Evolutionary conservation across 495 filamentous ascomycete species (phyloP), one percentile per base, ranked within the genome.

Genomic region (Aspergillus olivimuriae): DNA sequence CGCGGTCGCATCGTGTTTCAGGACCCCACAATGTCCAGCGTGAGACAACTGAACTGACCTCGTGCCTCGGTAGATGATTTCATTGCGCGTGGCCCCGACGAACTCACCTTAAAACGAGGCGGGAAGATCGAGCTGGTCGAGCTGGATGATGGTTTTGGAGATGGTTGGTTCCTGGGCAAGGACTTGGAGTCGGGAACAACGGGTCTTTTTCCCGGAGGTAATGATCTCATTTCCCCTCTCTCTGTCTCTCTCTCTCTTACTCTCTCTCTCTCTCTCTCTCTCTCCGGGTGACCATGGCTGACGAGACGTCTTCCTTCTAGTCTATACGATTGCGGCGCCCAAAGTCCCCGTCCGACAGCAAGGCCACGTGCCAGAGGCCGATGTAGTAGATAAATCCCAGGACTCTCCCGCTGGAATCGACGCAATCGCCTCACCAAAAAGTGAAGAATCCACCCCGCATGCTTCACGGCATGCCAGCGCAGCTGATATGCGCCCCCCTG

Each of bases 111-210:
- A 53, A 69, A 75, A 24, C 92, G 89, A 50, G 89, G 89, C 46
- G 90, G 96, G 54, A 83, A 85, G 22, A 87, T 99, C 40, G 83
- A 94, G 67, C 69, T 99, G 44, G 80, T 95, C 31, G 92, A 97
- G 61, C 79, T 94, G 48, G 91, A 97, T 62, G 91, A 97, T 60
- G 94, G 95, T 53, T 99, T 96, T 63, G 86, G 86, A 39, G 94
- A 99, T 69, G 94, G 92, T 41, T 99, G 94, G 94, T 99, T 87
- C 67, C 65, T 95, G 50, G 94, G 94, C 20, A 81, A 82, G 57
- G 87, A 95, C 61, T 47, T 83, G 50, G 68, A 74, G 37, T 89
- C 82, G 55, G 81, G 77, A 24, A 80, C 80, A 48, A 91, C 75
- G 35, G 90, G 90, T 34, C 76, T 96, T 23, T 95, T 96, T 60